Evolutionary conservation across 2,329 filamentous ascomycete species (phyloP), one percentile per base, ranked within the genome.

Genomic region (Knoxdaviesia proteae): DNA sequence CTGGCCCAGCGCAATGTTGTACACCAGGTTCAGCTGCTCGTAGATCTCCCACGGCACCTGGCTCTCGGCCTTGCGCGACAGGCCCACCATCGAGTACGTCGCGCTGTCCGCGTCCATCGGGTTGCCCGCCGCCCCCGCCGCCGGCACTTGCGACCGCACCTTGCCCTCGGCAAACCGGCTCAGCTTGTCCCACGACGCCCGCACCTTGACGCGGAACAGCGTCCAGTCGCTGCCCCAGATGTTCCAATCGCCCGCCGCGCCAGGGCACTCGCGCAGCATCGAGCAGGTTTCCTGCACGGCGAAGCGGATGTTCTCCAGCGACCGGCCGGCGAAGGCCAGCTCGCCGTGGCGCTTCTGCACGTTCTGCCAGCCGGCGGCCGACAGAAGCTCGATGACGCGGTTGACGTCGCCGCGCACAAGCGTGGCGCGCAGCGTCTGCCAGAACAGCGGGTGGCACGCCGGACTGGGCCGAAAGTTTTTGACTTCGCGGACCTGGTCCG

Each of bases 21-120:
- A 94, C 5, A 94, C 61, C 8, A 75, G 76, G 49, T 80, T 74
- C 42, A 96, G 63, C 50, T 80, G 84, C 54, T 94, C 80, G 56
- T 93, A 94, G 32, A 96, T 75, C 30, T 81, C 75, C 82, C 83
- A 94, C 0, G 87, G 88, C 34, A 94, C 79, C 50, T 79, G 77
- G 53, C 83, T 92, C 52, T 87, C 82, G 2, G 84, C 86, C 58
- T 80, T 82, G 63, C 83, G 56, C 59, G 80, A 60, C 68, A 80
- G 57, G 42, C 81, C 76, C 5, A 77, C 76, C 52, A 76, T 58
- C 50, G 73, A 61, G 54, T 69, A 52, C 53, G 65, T 50, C 35
- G 55, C 50, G 34, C 66, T 59, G 34, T 53, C 50, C 5, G 56
- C 52, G 35, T 53, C 53, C 40, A 53, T 43, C 20, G 20, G 20